phyloP scores from a whole-genome alignment of 306 rosid species.

The Hippophae gyantsensis region DNA sequence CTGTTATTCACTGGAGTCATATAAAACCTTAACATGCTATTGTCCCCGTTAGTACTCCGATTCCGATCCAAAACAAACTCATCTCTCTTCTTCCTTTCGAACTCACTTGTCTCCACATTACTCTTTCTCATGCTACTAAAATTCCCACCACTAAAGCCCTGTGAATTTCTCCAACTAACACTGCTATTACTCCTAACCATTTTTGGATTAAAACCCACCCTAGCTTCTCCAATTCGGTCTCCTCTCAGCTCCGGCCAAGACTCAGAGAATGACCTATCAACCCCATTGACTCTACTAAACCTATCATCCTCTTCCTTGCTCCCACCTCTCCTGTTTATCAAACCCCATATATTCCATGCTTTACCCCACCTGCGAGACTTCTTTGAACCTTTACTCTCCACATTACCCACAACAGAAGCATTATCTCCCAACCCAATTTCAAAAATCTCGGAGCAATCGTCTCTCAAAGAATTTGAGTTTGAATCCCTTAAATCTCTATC shows the following conservation, averaged over 20 bases:
- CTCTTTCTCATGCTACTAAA: constrained; percentile 55
- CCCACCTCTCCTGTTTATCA: constrained; percentile 60
- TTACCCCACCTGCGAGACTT: constrained; percentile 80
- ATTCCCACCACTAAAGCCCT: constrained; percentile 32
- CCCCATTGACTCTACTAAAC: constrained; percentile 55
- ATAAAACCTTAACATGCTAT: constrained; percentile 65
- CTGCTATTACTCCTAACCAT: constrained; percentile 74
- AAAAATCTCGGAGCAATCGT: constrained; percentile 64
- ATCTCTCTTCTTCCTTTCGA: constrained; percentile 54
- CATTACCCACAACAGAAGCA: constrained; percentile 42
- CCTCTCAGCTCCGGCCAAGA: constrained; percentile 85
- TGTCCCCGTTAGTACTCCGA: constrained; percentile 63
- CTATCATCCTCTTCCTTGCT: constrained; percentile 67
- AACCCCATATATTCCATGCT: constrained; percentile 83
- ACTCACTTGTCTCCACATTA: constrained; percentile 41
- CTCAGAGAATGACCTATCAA: constrained; percentile 74
- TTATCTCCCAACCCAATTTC: constrained; percentile 48
- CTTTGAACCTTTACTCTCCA: constrained; percentile 56
- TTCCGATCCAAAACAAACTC: constrained; percentile 78
- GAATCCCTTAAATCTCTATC: constrained; percentile 64
- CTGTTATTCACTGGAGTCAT: constrained; percentile 66
- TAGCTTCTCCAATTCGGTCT: constrained; percentile 47
- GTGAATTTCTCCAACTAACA: constrained; percentile 84
- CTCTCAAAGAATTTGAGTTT: constrained; percentile 61
- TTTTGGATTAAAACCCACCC: constrained; percentile 50